Percentiles rank a stretch among this genome's conserved stretches.
Conservation (phyloP, 2,329 filamentous ascomycete genomes). For the Zasmidium cellare region DNA sequence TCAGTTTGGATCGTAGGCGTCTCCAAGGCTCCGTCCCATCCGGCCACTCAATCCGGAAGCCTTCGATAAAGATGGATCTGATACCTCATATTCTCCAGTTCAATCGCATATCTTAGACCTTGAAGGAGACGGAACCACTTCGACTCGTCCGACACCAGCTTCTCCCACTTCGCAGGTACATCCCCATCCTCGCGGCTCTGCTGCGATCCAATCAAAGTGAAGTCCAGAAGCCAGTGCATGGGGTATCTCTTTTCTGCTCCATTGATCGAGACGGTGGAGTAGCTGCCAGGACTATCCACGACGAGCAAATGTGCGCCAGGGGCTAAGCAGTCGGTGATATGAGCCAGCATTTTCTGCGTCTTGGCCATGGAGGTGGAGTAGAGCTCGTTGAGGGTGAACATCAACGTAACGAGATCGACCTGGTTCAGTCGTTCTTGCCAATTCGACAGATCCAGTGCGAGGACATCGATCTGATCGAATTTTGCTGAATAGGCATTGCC, state of each 20-base stretch:
- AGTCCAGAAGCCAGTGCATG: conserved; percentile 90
- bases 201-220: conserved; percentile 61
- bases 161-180: conserved; percentile 62
- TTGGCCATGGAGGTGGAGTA: conserved; percentile 74
- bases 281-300: conserved; percentile 90
- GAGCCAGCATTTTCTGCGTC: conserved; percentile 74
- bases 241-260: conserved; percentile 68
- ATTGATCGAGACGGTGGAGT: conserved; percentile 74
- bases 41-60: background rate
- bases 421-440: conserved; percentile 27
- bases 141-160: conserved; percentile 72
- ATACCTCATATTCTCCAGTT: conserved; percentile 91
- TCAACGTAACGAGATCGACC: conserved; percentile 67
- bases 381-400: conserved; percentile 96
- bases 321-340: conserved; percentile 60
- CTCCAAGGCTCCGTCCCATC: too few relatives aligned
- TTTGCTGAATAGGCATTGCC: conserved; percentile 34
- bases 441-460: conserved; percentile 44
- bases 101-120: conserved; percentile 74
- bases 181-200: conserved; percentile 14
- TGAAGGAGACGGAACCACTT: conserved; percentile 74
- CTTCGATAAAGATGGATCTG: conserved; percentile 79
- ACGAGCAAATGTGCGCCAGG: conserved; percentile 72
- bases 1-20: too few relatives aligned
- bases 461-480: conserved; percentile 55